Conservation (phyloP, 331 rosid genomes). For the Spiraea crenata region DNA sequence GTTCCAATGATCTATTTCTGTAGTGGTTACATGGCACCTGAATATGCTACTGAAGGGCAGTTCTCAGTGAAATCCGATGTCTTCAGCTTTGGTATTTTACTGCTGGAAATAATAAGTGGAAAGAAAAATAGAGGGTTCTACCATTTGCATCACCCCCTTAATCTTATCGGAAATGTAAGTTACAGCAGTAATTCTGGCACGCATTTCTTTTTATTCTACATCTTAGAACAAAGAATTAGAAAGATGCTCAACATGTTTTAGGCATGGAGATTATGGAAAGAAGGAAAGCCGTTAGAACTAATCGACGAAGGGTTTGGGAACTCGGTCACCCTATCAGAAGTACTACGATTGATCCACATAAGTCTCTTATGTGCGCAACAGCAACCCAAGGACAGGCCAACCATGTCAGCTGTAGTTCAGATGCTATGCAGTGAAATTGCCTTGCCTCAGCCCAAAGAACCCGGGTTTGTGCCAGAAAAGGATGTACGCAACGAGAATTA, state of each 20-base stretch:
- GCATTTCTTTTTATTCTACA: not conserved
- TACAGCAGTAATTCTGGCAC: not conserved
- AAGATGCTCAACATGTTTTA: constrained; percentile 1
- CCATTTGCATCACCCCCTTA: constrained; percentile 13
- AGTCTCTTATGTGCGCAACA: constrained; percentile 38
- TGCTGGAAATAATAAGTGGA: constrained; percentile 29
- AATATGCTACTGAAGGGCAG: constrained; percentile 31
- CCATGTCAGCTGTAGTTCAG: constrained; percentile 36
- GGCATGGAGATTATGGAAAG: constrained; percentile 46
- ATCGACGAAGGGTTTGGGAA: constrained; percentile 24
- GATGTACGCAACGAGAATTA: constrained; percentile 9
- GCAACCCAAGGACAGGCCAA: constrained; percentile 35
- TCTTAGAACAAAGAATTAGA: not conserved
- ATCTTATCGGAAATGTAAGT: constrained; percentile 36
- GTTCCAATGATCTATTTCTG: constrained; percentile 1
- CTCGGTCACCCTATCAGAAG: constrained; percentile 13
- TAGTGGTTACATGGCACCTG: constrained; percentile 39
- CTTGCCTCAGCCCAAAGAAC: constrained; percentile 31
- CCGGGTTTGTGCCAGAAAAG: constrained; percentile 32
- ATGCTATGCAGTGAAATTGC: constrained; percentile 32
- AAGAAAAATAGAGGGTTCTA: no score
- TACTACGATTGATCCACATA: constrained; percentile 34
- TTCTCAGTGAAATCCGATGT: constrained; percentile 32
- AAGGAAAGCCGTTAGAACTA: constrained; percentile 33
- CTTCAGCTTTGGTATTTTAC: constrained; percentile 32